A percentile compares a stretch with the other conserved stretches of the same genome.
Evolutionary conservation across 2,329 filamentous ascomycete species (phyloP).

Genomic region (Clathrospora elynae): DNA sequence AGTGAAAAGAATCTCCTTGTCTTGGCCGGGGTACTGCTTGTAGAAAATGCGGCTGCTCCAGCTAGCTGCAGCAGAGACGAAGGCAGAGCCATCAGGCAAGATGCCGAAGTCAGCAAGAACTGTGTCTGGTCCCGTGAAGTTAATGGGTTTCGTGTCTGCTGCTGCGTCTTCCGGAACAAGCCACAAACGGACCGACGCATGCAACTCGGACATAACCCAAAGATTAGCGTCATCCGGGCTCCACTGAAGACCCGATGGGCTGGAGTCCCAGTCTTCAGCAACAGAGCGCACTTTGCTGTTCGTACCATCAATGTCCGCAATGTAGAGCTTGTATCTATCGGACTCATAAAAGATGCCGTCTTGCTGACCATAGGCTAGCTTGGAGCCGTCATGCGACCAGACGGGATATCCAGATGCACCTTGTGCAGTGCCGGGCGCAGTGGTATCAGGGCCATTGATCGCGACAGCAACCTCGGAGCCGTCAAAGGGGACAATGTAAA

Average conservation of each 20-base stretch:
- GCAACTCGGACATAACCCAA: conserved; percentile 41
- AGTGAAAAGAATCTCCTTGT: conserved; percentile 56
- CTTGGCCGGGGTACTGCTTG: conserved; percentile 29
- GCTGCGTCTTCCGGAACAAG: conserved; percentile 65
- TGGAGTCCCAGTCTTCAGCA: conserved; percentile 45
- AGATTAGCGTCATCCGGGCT: conserved; percentile 38
- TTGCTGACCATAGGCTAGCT: conserved; percentile 77
- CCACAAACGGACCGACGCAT: conserved; percentile 55
- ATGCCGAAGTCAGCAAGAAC: conserved; percentile 54
- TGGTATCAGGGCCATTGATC: conserved; percentile 41
- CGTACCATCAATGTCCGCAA: conserved; percentile 41
- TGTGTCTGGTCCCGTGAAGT: conserved; percentile 53
- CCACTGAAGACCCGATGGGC: conserved; percentile 36
- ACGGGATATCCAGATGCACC: conserved; percentile 71
- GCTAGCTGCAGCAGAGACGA: conserved; percentile 38
- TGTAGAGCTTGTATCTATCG: conserved; percentile 66
- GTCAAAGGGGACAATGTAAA: conserved; percentile 73
- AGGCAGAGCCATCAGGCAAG: conserved; percentile 63
- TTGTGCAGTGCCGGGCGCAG: conserved; percentile 48
- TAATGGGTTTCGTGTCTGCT: conserved; percentile 51
- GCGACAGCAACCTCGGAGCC: conserved; percentile 56
- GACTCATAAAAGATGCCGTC: conserved; percentile 72
- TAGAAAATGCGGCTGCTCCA: conserved; percentile 46
- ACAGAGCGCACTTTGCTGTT: conserved; percentile 33
- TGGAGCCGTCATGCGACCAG: conserved; percentile 75